A percentile compares a stretch with the other conserved stretches of the same genome.
These are phyloP conservation scores for Mycena rosella DNA, from an alignment of 768 basidiomycete genomes.

Conservation along the genomic window DNA sequence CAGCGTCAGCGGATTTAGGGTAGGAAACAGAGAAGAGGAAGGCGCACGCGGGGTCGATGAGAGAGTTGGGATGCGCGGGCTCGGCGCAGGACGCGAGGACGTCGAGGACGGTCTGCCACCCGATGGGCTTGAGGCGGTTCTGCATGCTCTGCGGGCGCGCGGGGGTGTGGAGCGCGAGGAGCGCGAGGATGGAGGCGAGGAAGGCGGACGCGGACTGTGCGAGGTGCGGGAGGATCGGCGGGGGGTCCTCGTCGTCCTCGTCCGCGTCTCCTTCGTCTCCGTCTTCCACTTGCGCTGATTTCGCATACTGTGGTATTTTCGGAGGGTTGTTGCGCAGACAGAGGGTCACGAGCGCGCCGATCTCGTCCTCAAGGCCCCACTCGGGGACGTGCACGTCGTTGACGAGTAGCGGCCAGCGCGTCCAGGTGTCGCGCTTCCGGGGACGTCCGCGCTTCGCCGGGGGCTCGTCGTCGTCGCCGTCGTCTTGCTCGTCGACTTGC, in stretches of 20 bases:
- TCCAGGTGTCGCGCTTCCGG: conserved; percentile 68
- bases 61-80: too few species aligned
- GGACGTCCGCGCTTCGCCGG: not conserved
- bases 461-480: too few species aligned
- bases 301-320: too few species aligned
- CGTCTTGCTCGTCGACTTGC: not conserved
- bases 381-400: conserved; percentile 75
- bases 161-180: conserved; percentile 69
- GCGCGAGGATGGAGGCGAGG: conserved; percentile 65
- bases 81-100: conserved; percentile 59
- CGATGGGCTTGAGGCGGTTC: conserved; percentile 70
- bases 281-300: conserved; percentile 45
- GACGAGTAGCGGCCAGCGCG: conserved; percentile 78
- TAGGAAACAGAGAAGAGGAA: not conserved
- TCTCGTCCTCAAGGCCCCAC: conserved; percentile 80
- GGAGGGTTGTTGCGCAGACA: conserved; percentile 45
- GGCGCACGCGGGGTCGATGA: conserved; percentile 55
- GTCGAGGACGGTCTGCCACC: conserved; percentile 75
- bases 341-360: conserved; percentile 60
- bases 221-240: conserved; percentile 52
- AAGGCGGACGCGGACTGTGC: conserved; percentile 57
- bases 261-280: not conserved
- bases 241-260: conserved; percentile 31
- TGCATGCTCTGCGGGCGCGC: conserved; percentile 70
- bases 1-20: not conserved